Conservation (phyloP, 2,329 filamentous ascomycete species). For the Plectosphaerella sp. region DNA sequence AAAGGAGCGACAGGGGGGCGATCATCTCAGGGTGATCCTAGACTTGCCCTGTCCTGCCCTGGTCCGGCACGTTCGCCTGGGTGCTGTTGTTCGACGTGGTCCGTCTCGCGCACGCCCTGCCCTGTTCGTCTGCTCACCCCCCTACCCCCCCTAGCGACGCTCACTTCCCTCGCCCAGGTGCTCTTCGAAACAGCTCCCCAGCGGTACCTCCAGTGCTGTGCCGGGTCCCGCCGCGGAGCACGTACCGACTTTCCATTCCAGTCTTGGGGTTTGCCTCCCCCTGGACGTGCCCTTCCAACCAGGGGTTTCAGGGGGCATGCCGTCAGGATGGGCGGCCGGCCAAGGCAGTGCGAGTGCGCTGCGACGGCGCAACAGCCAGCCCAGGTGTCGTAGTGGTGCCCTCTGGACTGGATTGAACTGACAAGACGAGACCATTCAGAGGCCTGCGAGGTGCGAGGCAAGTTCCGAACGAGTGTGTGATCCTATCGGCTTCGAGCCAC, state of each 20-base stretch:
- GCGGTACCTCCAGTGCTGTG: background rate
- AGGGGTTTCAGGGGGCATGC: background rate
- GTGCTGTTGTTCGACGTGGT: background rate
- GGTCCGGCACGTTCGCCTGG: background rate
- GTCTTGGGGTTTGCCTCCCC: background rate
- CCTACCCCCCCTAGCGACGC: too few species aligned
- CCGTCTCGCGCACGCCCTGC: background rate
- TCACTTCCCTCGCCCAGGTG: too few species aligned
- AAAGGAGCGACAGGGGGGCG: background rate
- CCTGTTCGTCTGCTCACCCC: background rate
- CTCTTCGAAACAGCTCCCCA: too few species aligned
- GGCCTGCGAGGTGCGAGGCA: too few species aligned
- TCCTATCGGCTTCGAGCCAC: too few species aligned
- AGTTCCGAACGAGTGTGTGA: too few species aligned
- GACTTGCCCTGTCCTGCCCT: background rate
- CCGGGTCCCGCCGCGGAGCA: constrained; percentile 1
- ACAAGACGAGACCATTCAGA: too few species aligned
- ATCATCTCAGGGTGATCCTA: background rate
- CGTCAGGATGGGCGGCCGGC: background rate
- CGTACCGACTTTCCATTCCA: constrained; percentile 4
- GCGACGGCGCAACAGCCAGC: too few species aligned
- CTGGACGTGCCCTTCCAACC: background rate
- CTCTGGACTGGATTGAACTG: too few species aligned
- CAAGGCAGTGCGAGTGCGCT: too few species aligned
- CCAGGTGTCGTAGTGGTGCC: too few species aligned